Base-by-base conservation (phyloP, 225 moss, liverwort and hornwort genomes). In the Bryoerythrophyllum caledonicum region DNA sequence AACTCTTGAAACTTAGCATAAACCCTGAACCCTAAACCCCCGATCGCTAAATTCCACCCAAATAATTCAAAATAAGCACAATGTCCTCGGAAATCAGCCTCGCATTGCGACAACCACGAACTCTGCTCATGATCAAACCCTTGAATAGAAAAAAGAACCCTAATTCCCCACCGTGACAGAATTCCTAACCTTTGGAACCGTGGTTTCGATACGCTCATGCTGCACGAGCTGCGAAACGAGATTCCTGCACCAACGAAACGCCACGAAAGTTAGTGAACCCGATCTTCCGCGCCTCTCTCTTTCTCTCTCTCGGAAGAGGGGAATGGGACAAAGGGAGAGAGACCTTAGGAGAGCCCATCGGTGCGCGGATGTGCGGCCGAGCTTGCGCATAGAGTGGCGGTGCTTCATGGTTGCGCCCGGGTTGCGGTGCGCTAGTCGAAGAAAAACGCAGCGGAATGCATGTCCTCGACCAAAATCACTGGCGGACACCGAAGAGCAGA, bases 161-260 rank as follows among this genome's bases (percentile, higher is more conserved):
- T 40, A 8, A 74, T 55, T 13, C 1, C 7, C 17, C 25, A 37
- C 51, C 3, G 26, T 6, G 21, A 10, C 51, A 27, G 41, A 1
- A 17, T 5, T 2, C 10, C 78, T 48, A 35, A 99, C 93, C 93
- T 99, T 99, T 0, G 97, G 94, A 60, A 94, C 86, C 2, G 97
- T 93, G 34, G 97, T 94, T 80, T 93, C 94, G 8, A 99, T 89
- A 54, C 97, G 90, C 85, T 99, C 94, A 77, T 99, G 94, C 60
- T 94, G 93, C 72, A 99, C 94, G 52, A 99, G 78, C 85, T 99
- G 94, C 61, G 94, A 91, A 41, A 94, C 93, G 62, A 99, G 73
- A 71, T 94, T 99, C 85, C 94, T 90, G 88, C 73, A 70, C 7
- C 34, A 41, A 66, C 30, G 38, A 63, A 76, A 57, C 72, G 26